Evolutionary conservation across 2,329 filamentous ascomycete genomes (phyloP), one percentile per base, ranked within the genome.

Genomic region (Byssothecium circinans): DNA sequence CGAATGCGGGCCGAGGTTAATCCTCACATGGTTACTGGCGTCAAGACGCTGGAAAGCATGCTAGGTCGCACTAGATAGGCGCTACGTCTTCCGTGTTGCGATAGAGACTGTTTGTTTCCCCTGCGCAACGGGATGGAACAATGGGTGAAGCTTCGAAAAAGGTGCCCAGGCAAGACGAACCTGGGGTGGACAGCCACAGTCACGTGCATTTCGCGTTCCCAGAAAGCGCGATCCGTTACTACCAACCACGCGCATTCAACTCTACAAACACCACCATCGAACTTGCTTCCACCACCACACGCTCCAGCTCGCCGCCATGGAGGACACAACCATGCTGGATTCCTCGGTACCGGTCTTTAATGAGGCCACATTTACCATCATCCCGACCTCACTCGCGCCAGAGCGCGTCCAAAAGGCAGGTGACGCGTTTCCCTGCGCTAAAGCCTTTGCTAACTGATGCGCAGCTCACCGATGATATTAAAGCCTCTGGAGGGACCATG

Each of bases 401-500:
- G 61, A 67, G 11, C 53, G 54, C 33, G 46, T 64, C 29, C 50
- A 48, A 8, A 48, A 66, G 52, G 69, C 68, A 41, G 47, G 54
- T 45, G 45, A 62, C 60, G 62, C 61, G 62, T 59, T 20, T 23
- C 32, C 25, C 36, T 23, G 14, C 12, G 30, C 18, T 10, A 39
- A 7, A 30, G 25, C 15, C 35, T 11, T 30, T 51, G 41, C 62
- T 69, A 43, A 69, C 57, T 37, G 30, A 34, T 30, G 19, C 19
- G 25, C 53, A 83, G 79, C 60, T 81, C 43, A 71, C 73, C 22
- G 67, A 74, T 5, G 62, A 70, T 1, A 68, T 85, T 36, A 66
- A 72, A 50, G 63, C 74, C 49, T 68, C 78, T 57, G 79, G 77
- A 40, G 82, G 77, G 18, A 73, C 74, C 39, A 72, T 77, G 12